These are phyloP conservation scores for Pyricularia sp. DNA, from an alignment of 2,329 filamentous ascomycete species.

Conservation along the genomic window DNA sequence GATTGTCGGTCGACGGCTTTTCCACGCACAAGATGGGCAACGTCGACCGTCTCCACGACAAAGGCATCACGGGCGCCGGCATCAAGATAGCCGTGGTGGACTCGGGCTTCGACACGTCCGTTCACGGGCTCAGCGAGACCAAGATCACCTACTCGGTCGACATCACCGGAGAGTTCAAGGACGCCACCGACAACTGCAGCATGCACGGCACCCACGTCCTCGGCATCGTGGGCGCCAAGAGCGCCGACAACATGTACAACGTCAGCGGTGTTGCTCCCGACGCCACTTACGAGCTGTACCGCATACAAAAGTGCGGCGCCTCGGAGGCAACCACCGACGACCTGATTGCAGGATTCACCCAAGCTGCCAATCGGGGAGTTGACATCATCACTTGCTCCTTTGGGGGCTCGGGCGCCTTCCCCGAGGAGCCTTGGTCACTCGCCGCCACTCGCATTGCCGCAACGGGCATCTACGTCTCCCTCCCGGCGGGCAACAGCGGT, in stretches of 20 bases:
- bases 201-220: slow-evolving; percentile 17
- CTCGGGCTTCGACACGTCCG: slow-evolving; percentile 10
- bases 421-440: slow-evolving; percentile 22
- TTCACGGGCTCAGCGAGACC: not conserved
- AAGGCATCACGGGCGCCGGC: slow-evolving; percentile 10
- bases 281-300: slow-evolving; percentile 14
- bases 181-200: slow-evolving; percentile 13
- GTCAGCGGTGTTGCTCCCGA: slow-evolving; percentile 16
- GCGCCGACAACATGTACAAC: slow-evolving; percentile 7
- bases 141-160: slow-evolving; percentile 11
- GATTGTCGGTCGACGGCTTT: slow-evolving; percentile 5
- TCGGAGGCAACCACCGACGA: slow-evolving; percentile 15
- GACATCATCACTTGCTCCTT: slow-evolving; percentile 28
- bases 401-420: slow-evolving; percentile 13
- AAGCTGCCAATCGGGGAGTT: slow-evolving; percentile 21
- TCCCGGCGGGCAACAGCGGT: slow-evolving; percentile 35
- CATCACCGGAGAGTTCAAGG: slow-evolving; percentile 28
- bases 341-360: slow-evolving; percentile 23
- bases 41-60: slow-evolving; percentile 12
- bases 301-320: slow-evolving; percentile 12
- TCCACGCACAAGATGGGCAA: slow-evolving; percentile 14
- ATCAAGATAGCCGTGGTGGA: slow-evolving; percentile 13
- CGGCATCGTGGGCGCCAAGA: slow-evolving; percentile 15
- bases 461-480: slow-evolving; percentile 27
- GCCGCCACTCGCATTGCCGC: slow-evolving; percentile 28